These are phyloP conservation scores for Luffa acutangula DNA, from an alignment of 306 rosid genomes.

Conservation along the genomic window DNA sequence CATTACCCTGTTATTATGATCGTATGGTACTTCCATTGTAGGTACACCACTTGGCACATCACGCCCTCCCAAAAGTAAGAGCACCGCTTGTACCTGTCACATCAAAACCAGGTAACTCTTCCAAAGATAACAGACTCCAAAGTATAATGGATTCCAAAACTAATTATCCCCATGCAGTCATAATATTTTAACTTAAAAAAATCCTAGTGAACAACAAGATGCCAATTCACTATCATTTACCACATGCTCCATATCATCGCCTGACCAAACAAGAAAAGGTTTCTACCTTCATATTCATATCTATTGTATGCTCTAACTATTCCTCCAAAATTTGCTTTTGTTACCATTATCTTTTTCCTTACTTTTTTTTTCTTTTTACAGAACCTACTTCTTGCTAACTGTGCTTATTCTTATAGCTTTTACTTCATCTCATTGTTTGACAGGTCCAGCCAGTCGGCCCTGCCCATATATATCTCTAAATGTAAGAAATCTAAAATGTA, in stretches of 20 bases:
- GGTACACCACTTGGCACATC: conserved; percentile 49
- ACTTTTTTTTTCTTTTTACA: background rate
- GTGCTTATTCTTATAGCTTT: background rate
- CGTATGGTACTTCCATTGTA: conserved; percentile 40
- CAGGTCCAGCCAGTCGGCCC: background rate
- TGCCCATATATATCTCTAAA: background rate
- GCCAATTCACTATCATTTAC: background rate
- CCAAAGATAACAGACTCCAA: background rate
- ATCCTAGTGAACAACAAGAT: background rate
- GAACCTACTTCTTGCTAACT: background rate
- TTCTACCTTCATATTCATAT: background rate
- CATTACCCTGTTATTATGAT: conserved; percentile 60
- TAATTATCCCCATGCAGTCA: background rate
- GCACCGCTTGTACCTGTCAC: conserved; percentile 87
- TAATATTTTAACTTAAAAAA: background rate
- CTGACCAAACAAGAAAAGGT: background rate
- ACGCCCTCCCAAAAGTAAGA: conserved; percentile 76
- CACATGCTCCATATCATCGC: background rate
- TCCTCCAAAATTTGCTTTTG: background rate
- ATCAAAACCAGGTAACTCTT: background rate
- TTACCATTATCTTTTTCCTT: background rate
- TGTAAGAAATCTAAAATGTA: background rate
- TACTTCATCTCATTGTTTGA: background rate
- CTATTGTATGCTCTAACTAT: background rate
- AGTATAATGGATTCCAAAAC: background rate